These are phyloP conservation scores for Aspergillus aculeatus DNA, from an alignment of 2,329 filamentous ascomycete genomes.

Conservation along the genomic window DNA sequence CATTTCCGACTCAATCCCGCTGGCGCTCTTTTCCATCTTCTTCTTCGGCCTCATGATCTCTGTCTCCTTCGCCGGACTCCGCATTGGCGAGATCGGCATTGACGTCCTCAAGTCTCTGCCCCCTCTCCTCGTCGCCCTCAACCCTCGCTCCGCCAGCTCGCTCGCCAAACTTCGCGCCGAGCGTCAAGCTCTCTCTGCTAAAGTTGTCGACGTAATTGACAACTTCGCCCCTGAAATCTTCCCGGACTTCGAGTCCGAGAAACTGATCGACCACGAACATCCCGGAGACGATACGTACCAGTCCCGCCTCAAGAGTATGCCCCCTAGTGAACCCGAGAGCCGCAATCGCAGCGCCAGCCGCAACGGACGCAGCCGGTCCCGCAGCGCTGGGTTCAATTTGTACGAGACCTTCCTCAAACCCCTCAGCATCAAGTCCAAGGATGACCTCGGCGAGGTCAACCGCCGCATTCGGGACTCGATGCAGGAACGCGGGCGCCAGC, in stretches of 20 bases:
- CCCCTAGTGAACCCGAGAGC: constrained; percentile 14
- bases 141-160: constrained; percentile 79
- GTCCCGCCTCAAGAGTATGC: constrained; percentile 24
- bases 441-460: constrained; percentile 18
- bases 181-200: constrained; percentile 70
- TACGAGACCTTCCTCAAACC: constrained; percentile 15
- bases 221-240: constrained; percentile 93
- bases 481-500: constrained; percentile 21
- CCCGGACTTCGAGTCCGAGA: constrained; percentile 83
- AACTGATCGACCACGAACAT: constrained; percentile 78
- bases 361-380: constrained; percentile 17
- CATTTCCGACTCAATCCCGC: constrained; percentile 2
- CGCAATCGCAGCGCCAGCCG: constrained; percentile 16
- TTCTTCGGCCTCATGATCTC: constrained; percentile 66
- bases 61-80: constrained; percentile 87
- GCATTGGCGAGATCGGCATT: constrained; percentile 98
- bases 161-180: constrained; percentile 73
- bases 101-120: constrained; percentile 94
- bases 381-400: constrained; percentile 11
- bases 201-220: constrained; percentile 92
- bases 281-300: constrained; percentile 12
- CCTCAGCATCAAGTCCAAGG: constrained; percentile 17
- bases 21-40: constrained; percentile 54
- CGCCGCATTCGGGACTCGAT: constrained; percentile 20
- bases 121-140: constrained; percentile 80